phyloP scores from a whole-genome alignment of 2,329 filamentous ascomycete genomes.

The Fusarium papillatum region DNA sequence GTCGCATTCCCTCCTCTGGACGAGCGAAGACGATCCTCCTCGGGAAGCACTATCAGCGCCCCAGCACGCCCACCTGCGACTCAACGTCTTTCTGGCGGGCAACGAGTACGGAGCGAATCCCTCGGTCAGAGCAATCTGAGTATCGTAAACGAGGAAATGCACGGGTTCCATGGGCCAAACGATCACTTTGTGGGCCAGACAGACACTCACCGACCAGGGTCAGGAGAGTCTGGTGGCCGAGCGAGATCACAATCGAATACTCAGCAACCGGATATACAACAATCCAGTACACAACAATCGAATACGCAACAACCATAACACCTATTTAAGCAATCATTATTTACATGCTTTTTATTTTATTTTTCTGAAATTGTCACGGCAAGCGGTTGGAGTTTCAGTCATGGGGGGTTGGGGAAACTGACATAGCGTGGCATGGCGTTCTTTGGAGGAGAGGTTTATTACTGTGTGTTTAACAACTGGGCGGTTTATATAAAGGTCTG shows the following conservation, averaged over 20 bases:
- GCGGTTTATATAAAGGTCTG: background rate
- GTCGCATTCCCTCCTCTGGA: slow-evolving; percentile 32
- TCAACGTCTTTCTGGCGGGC: slow-evolving; percentile 46
- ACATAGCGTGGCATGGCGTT: slow-evolving; percentile 30
- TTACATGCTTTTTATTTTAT: background rate
- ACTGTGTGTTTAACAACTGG: background rate
- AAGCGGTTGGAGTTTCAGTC: slow-evolving; percentile 3
- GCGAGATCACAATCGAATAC: background rate
- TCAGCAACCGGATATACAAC: background rate
- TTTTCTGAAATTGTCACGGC: background rate
- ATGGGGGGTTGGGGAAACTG: background rate
- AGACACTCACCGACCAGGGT: slow-evolving; percentile 39
- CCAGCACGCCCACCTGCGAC: slow-evolving; percentile 40
- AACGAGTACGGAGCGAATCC: slow-evolving; percentile 41
- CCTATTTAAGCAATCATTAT: background rate
- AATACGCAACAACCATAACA: slow-evolving; percentile 1
- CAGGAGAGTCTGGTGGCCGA: slow-evolving; percentile 16
- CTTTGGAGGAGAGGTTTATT: background rate
- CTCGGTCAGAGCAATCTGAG: slow-evolving; percentile 38
- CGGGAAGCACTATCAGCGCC: slow-evolving; percentile 34
- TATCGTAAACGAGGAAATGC: slow-evolving; percentile 60
- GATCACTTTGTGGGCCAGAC: slow-evolving; percentile 58
- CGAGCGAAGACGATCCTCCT: slow-evolving; percentile 46
- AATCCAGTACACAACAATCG: background rate
- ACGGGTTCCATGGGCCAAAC: slow-evolving; percentile 61